These are phyloP conservation scores for Microsporum audouinii DNA, from an alignment of 2,329 filamentous ascomycete species.

Conservation along the genomic window DNA sequence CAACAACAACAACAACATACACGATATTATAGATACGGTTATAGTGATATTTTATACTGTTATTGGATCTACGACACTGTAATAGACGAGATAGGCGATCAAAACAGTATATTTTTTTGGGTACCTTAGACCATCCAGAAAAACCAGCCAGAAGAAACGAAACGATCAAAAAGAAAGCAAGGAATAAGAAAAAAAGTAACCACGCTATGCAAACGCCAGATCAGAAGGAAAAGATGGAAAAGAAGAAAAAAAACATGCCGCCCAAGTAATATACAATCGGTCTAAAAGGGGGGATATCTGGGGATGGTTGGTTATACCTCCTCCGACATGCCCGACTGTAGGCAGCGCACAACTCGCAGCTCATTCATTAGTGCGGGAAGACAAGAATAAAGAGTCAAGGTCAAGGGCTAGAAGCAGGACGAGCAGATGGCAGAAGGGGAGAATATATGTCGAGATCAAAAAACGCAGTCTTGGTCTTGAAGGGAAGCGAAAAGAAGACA, in stretches of 20 bases:
- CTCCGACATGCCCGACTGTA: conserved; percentile 5
- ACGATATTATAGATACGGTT: neutral
- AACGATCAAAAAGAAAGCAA: neutral
- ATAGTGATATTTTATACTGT: neutral
- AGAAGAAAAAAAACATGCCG: neutral
- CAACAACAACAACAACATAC: neutral
- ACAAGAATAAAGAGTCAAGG: neutral
- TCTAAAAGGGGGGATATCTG: conserved; percentile 3
- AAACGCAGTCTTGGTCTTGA: neutral
- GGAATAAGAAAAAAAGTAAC: neutral
- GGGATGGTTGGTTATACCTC: conserved; percentile 1
- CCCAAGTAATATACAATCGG: conserved; percentile 4
- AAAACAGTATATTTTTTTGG: neutral
- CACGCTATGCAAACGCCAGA: conserved; percentile 6
- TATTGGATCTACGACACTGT: neutral
- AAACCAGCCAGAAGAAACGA: neutral
- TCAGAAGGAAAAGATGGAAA: neutral
- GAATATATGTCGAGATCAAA: neutral
- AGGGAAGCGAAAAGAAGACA: neutral
- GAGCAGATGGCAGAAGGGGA: neutral
- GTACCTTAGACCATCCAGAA: neutral
- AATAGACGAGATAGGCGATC: neutral
- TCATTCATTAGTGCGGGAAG: neutral
- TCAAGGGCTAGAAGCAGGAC: neutral
- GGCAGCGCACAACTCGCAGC: neutral